Evolutionary conservation across 345 rosid species (phyloP).

Genomic region (Kernera saxatilis): DNA sequence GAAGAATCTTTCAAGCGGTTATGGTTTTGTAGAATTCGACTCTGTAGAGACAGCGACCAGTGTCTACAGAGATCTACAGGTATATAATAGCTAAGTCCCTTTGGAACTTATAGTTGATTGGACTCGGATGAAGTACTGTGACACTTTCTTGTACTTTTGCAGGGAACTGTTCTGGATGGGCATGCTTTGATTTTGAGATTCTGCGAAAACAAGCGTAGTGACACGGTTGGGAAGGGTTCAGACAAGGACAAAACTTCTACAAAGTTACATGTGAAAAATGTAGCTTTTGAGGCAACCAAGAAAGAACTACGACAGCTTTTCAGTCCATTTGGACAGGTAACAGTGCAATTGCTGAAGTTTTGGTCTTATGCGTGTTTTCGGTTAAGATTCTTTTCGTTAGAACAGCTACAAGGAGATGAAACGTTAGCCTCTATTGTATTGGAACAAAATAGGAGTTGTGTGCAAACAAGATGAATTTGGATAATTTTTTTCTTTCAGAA

Average conservation of each 20-base stretch:
- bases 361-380: not conserved
- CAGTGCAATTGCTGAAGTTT: not conserved
- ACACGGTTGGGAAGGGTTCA: constrained; percentile 42
- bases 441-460: not conserved
- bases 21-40: constrained; percentile 89
- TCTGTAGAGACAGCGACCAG: constrained; percentile 69
- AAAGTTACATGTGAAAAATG: constrained; percentile 79
- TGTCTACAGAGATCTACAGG: constrained; percentile 71
- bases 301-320: constrained; percentile 85
- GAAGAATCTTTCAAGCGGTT: constrained; percentile 78
- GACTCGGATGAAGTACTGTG: not conserved
- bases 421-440: not conserved
- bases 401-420: not conserved
- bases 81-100: constrained; percentile 22
- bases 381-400: not conserved
- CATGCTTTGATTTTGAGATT: constrained; percentile 85
- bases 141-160: constrained; percentile 4
- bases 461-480: not conserved
- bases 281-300: constrained; percentile 93
- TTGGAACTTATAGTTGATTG: not conserved
- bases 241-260: constrained; percentile 64
- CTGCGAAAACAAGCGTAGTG: constrained; percentile 73
- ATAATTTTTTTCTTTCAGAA: not conserved
- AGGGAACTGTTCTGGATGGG: constrained; percentile 91
- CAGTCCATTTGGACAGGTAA: constrained; percentile 95